Evolutionary conservation across 768 basidiomycete genomes (phyloP).

Genomic region (Rhizopogon rudus): DNA sequence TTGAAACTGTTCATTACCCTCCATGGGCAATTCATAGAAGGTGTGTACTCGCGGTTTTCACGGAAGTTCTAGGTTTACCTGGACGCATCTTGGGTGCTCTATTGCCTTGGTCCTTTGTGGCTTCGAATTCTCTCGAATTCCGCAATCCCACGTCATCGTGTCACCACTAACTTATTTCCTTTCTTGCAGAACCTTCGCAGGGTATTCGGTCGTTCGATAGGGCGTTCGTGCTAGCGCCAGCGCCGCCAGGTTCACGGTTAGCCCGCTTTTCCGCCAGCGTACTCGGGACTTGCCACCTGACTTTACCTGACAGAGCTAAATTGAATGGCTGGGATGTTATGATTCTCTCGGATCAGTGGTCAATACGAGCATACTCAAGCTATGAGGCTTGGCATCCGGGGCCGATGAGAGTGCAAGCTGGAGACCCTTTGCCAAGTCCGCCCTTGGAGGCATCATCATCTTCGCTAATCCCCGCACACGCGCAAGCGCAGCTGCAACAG

Average conservation of each 20-base stretch:
- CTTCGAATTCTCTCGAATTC: background rate
- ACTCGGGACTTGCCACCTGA: conserved; percentile 7
- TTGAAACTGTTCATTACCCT: conserved; percentile 63
- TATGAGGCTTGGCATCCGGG: conserved; percentile 77
- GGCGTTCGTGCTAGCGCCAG: conserved; percentile 81
- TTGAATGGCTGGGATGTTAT: conserved; percentile 84
- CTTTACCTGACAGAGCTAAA: conserved; percentile 52
- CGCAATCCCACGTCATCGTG: background rate
- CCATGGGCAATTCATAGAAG: conserved; percentile 89
- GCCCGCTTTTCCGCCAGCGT: conserved; percentile 26
- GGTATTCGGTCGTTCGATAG: conserved; percentile 93
- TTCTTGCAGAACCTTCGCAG: conserved; percentile 51
- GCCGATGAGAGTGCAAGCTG: conserved; percentile 66
- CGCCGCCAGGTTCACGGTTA: conserved; percentile 78
- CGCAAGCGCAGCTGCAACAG: conserved; percentile 37
- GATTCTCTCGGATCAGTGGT: conserved; percentile 86
- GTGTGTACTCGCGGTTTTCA: conserved; percentile 41
- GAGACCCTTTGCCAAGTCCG: conserved; percentile 19
- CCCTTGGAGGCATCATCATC: conserved; percentile 14
- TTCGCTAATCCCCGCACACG: conserved; percentile 28
- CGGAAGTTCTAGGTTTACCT: background rate
- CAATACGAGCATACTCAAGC: conserved; percentile 79
- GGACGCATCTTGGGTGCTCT: background rate
- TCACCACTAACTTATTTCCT: conserved; percentile 14
- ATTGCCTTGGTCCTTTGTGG: background rate